A percentile compares a stretch with the other conserved stretches of the same genome.
Evolutionary conservation across 176 grass and related monocot genomes (phyloP).

Genomic region (Alloteropsis semialata): DNA sequence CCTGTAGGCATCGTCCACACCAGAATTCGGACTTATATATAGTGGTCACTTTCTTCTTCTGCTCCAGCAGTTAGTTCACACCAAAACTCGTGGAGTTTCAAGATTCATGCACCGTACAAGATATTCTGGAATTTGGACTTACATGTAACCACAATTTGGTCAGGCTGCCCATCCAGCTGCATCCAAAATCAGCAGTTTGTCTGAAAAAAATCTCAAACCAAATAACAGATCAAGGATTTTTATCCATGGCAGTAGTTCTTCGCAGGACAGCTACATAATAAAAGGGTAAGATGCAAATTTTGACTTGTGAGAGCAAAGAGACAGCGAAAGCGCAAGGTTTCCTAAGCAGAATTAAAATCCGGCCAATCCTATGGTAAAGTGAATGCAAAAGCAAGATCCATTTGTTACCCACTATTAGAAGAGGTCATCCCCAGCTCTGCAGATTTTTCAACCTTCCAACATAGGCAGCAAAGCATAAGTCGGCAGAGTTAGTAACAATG

Average conservation of each 20-base stretch:
- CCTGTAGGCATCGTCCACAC: not conserved
- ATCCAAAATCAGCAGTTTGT: not conserved
- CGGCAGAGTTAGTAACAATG: not conserved
- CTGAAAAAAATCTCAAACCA: not conserved
- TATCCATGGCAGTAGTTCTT: not conserved
- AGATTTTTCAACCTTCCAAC: not conserved
- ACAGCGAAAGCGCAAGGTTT: not conserved
- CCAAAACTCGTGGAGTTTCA: not conserved
- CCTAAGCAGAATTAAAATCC: not conserved
- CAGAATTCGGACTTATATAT: not conserved
- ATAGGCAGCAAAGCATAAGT: not conserved
- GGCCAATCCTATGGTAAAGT: not conserved
- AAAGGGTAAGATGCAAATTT: not conserved
- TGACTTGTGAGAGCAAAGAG: not conserved
- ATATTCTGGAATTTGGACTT: not conserved
- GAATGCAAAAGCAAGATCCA: not conserved
- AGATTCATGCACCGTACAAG: not conserved
- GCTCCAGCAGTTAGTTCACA: not conserved
- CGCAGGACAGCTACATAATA: not conserved
- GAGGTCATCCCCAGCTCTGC: not conserved
- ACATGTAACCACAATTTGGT: not conserved
- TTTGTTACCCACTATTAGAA: not conserved
- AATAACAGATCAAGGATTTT: not conserved
- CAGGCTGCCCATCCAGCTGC: not conserved
- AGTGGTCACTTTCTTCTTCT: not conserved